A percentile compares a stretch with the other conserved stretches of the same genome.
These are phyloP conservation scores for Clonostachys chloroleuca DNA, from an alignment of 2,329 filamentous ascomycete genomes.

Conservation along the genomic window DNA sequence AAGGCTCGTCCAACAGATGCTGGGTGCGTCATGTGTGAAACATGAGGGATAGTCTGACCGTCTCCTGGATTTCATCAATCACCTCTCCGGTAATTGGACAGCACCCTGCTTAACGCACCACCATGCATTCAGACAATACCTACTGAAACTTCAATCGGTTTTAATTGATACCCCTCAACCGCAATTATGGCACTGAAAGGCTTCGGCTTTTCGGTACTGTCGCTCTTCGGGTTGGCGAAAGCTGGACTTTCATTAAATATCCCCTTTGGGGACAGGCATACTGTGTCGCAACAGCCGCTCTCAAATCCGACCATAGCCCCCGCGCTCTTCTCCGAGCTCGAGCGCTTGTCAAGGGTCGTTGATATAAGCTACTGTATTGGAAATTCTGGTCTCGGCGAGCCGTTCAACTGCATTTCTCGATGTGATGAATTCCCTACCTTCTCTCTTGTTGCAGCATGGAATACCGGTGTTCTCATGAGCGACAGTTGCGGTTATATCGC, in stretches of 20 bases:
- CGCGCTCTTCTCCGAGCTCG: slow-evolving; percentile 72
- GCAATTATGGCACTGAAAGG: background rate
- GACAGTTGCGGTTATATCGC: slow-evolving; percentile 95
- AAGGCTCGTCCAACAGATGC: no score
- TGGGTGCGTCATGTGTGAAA: no score
- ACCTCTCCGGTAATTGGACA: no score
- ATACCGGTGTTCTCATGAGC: slow-evolving; percentile 79
- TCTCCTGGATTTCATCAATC: no score
- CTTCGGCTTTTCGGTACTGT: background rate
- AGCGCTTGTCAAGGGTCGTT: slow-evolving; percentile 84
- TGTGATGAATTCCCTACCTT: slow-evolving; percentile 81
- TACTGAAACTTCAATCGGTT: no score
- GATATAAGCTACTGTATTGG: slow-evolving; percentile 95
- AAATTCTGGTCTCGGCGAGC: slow-evolving; percentile 72
- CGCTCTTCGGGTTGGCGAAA: background rate
- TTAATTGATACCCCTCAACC: background rate
- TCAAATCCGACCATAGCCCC: background rate
- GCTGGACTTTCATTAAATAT: background rate
- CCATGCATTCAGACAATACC: no score
- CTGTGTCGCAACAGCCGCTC: background rate
- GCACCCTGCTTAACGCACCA: no score
- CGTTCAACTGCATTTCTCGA: slow-evolving; percentile 80
- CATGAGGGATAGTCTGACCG: no score
- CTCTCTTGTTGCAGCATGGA: slow-evolving; percentile 80
- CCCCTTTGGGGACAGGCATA: background rate